These are phyloP conservation scores for Metschnikowia shivogae DNA, from an alignment of 805 yeast genomes.

Conservation along the genomic window DNA sequence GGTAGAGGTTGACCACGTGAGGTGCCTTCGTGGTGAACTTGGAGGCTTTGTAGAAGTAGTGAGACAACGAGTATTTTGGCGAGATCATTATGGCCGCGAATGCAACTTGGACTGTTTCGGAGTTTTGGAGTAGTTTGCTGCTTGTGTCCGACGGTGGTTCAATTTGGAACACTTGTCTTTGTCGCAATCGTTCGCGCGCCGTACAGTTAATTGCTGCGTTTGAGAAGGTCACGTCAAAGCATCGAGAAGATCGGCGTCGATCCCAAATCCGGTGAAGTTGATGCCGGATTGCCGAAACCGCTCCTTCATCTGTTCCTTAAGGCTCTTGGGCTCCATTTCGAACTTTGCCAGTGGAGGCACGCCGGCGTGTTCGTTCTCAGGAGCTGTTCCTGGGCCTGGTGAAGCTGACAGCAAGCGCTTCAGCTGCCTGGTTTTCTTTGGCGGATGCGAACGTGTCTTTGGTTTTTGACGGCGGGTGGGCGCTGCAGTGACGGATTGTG, in stretches of 20 bases:
- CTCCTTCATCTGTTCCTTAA: conserved; percentile 6
- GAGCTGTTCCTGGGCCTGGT: no score
- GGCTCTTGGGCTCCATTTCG: background rate
- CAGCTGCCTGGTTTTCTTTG: no score
- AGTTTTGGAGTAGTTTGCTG: no score
- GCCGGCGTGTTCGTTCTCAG: no score
- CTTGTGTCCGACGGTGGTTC: no score
- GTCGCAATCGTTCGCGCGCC: no score
- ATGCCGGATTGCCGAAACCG: conserved; percentile 6
- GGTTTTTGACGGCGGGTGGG: no score
- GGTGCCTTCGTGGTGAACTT: conserved; percentile 24
- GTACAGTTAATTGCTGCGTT: background rate
- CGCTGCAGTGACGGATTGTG: no score
- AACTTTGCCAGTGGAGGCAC: background rate
- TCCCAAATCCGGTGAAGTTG: conserved; percentile 8
- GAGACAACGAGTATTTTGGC: conserved; percentile 39
- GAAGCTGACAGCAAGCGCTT: no score
- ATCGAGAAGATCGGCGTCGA: background rate
- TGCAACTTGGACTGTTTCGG: no score
- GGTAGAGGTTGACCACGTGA: conserved; percentile 55
- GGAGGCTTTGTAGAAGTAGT: conserved; percentile 24
- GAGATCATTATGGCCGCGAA: conserved; percentile 33
- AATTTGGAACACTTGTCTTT: no score
- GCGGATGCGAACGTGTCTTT: no score
- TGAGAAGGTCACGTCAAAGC: background rate